phyloP scores from a whole-genome alignment of 139 green algal genomes.

The Haematococcus sp. region DNA sequence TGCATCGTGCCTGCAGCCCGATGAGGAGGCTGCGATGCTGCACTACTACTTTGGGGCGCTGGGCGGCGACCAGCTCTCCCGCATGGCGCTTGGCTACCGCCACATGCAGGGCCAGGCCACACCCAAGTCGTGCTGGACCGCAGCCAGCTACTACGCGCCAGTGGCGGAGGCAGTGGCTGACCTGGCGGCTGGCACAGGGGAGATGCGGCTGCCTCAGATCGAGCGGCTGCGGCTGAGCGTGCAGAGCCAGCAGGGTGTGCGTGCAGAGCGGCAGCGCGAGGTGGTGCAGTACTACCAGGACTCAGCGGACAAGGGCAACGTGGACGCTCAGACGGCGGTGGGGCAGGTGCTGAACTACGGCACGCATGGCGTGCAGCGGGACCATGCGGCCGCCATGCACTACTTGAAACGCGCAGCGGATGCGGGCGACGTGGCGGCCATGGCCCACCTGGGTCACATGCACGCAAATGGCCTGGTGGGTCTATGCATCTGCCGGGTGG shows the following conservation, averaged over 20 bases:
- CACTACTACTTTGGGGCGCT: conserved; percentile 82
- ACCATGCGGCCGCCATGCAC: conserved; percentile 56
- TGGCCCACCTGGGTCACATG: conserved; percentile 86
- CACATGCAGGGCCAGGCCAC: conserved; percentile 74
- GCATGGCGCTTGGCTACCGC: conserved; percentile 81
- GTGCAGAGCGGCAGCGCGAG: conserved; percentile 46
- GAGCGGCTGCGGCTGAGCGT: conserved; percentile 58
- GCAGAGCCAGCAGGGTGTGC: conserved; percentile 1
- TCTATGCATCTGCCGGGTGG: not conserved
- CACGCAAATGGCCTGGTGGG: conserved; percentile 71
- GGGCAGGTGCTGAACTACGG: conserved; percentile 70
- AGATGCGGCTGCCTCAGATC: conserved; percentile 29
- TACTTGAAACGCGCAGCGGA: conserved; percentile 70
- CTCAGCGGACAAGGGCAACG: conserved; percentile 85
- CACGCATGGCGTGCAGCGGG: conserved; percentile 60
- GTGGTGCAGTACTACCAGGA: conserved; percentile 79
- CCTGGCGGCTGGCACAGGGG: conserved; percentile 6
- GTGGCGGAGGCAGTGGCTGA: conserved; percentile 58
- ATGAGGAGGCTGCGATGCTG: conserved; percentile 58
- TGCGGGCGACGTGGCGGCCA: conserved; percentile 72
- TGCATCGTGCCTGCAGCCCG: conserved; percentile 27
- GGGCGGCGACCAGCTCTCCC: conserved; percentile 59
- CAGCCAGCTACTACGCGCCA: conserved; percentile 83
- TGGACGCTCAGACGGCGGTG: conserved; percentile 77
- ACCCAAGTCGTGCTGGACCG: conserved; percentile 75